Evolutionary conservation across 2,329 filamentous ascomycete genomes (phyloP).

Genomic region (Claviceps digitariae): DNA sequence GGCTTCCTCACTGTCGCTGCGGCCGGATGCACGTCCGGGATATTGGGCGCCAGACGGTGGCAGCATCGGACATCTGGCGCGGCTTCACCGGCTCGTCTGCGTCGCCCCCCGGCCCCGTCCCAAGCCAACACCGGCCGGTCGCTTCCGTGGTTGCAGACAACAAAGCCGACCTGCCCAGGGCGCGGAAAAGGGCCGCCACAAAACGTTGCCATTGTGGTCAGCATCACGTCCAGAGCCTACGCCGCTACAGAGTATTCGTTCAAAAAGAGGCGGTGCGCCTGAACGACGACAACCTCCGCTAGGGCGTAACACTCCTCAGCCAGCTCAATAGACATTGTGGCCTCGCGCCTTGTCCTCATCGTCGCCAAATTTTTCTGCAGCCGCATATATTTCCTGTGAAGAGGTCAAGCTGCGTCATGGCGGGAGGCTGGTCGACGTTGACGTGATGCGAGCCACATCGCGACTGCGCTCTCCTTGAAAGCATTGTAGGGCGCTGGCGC

Average conservation of each 20-base stretch:
- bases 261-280: slow-evolving; percentile 28
- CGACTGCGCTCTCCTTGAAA: neutral
- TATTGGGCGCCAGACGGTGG: slow-evolving; percentile 36
- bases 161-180: slow-evolving; percentile 42
- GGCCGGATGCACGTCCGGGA: slow-evolving; percentile 44
- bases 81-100: slow-evolving; percentile 42
- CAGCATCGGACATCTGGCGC: slow-evolving; percentile 46
- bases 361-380: neutral
- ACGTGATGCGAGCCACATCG: neutral
- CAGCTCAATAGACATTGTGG: neutral
- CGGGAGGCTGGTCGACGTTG: neutral
- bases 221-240: slow-evolving; percentile 35
- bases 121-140: neutral
- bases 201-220: slow-evolving; percentile 46
- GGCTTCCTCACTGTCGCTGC: slow-evolving; percentile 32
- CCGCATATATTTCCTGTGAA: neutral
- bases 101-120: slow-evolving; percentile 41
- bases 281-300: slow-evolving; percentile 6
- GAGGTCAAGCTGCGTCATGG: neutral
- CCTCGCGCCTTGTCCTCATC: neutral
- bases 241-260: slow-evolving; percentile 25
- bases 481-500: neutral
- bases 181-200: slow-evolving; percentile 42
- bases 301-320: neutral
- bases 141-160: slow-evolving; percentile 21